Evolutionary conservation across 2,329 filamentous ascomycete species (phyloP).

Genomic region (Pseudogymnoascus sp.): DNA sequence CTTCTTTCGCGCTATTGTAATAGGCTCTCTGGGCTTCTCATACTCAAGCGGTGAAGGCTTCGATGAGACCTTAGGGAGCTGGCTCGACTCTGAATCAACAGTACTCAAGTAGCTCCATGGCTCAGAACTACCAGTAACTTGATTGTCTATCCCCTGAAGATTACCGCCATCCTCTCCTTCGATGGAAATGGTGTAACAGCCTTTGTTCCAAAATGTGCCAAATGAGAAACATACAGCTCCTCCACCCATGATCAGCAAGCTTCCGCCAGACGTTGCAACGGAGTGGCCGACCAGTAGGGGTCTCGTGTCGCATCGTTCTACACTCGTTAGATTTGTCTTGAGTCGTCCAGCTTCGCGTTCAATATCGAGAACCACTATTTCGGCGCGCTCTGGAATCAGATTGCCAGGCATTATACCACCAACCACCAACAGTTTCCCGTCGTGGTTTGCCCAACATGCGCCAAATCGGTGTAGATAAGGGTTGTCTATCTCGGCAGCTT

Average conservation of each 20-base stretch:
- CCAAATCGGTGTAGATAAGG: neutral
- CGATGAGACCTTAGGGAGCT: slow-evolving; percentile 5
- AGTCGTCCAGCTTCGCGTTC: neutral
- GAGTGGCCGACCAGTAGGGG: slow-evolving; percentile 68
- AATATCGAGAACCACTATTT: slow-evolving; percentile 33
- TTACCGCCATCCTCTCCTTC: neutral
- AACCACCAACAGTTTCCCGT: slow-evolving; percentile 24
- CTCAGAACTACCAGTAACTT: neutral
- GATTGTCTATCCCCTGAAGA: neutral
- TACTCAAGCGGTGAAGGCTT: neutral
- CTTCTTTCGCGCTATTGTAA: slow-evolving; percentile 41
- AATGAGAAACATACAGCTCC: slow-evolving; percentile 88
- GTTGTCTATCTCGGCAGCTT: neutral
- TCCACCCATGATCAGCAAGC: slow-evolving; percentile 61
- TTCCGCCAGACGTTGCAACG: slow-evolving; percentile 37
- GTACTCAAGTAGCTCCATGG: slow-evolving; percentile 20
- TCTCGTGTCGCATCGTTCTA: slow-evolving; percentile 30
- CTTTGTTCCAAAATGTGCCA: slow-evolving; percentile 74
- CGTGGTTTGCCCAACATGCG: neutral
- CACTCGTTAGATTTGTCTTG: slow-evolving; percentile 11
- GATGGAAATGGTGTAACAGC: slow-evolving; percentile 25
- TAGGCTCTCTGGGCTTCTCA: slow-evolving; percentile 1
- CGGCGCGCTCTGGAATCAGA: slow-evolving; percentile 39
- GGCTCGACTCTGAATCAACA: slow-evolving; percentile 9
- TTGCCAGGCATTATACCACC: slow-evolving; percentile 37